Base-by-base conservation (phyloP, 2,329 filamentous ascomycete genomes). In the Allantophomopsis lycopodina region DNA sequence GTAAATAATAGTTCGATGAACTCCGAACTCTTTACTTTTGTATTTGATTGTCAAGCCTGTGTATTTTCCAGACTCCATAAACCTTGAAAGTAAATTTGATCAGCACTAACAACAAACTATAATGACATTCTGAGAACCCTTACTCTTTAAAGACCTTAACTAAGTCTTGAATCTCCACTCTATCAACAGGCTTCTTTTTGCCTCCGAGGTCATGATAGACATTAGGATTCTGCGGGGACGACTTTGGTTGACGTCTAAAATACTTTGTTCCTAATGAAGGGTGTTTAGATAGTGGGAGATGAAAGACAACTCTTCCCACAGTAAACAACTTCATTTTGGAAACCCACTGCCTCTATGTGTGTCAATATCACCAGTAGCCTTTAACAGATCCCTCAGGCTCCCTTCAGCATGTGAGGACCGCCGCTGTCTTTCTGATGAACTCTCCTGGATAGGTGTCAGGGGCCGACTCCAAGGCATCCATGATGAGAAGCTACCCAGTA, bases 311-410 rank as follows among this genome's bases (percentile, higher is more conserved):
- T 12, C 8, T 8, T 10, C 7, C 23, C 23, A 28, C 7, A 28
- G 5, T 8, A 21, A 5, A 28, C 23, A 28, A 5, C 8, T 28
- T 28, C 23, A 28, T 8, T 28, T 28, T 8, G 23, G 23, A 28
- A 12, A 8, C 23, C 8, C 47, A 32, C 54, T 37, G 12, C 40
- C 40, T 33, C 58, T 58, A 13, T 53, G 54, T 39, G 56, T 59
- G 23, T 40, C 46, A 32, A 55, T 48, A 16, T 38, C 36, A 14
- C 62, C 55, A 3, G 55, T 53, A 5, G 54, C 52, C 45, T 60
- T 68, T 10, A 78, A 55, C 14, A 78, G 51, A 33, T 71, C 64
- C 40, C 70, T 61, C 16, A 78, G 56, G 40, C 66, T 75, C 2
- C 71, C 70, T 51, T 75, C 72, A 1, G 73, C 73, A 48, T 71